phyloP scores from a whole-genome alignment of 2,329 filamentous ascomycete genomes.

The Fusarium euwallaceae region DNA sequence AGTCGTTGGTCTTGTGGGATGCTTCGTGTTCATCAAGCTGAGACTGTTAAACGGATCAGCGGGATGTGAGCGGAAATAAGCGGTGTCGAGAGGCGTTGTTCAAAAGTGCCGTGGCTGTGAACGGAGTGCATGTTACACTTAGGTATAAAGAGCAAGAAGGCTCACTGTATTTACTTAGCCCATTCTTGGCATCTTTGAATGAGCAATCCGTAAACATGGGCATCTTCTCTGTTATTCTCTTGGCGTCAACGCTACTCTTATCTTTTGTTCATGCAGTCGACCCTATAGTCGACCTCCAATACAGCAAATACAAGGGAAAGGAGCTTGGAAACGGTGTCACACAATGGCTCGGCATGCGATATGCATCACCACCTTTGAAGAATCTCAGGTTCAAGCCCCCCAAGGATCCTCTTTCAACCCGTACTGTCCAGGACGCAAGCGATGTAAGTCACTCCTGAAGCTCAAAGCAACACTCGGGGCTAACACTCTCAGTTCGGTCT shows the following conservation, averaged over 20 bases:
- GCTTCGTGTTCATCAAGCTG: neutral
- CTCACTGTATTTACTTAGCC: neutral
- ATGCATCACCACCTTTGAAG: slow-evolving; percentile 77
- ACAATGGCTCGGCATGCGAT: slow-evolving; percentile 82
- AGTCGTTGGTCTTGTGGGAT: neutral
- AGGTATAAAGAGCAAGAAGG: neutral
- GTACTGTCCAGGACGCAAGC: slow-evolving; percentile 65
- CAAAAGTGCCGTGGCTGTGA: neutral
- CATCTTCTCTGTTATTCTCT: neutral
- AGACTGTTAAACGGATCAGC: neutral
- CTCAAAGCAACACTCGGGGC: neutral
- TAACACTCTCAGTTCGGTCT: slow-evolving; percentile 38
- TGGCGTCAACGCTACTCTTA: slow-evolving; percentile 13
- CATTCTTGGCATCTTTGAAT: neutral
- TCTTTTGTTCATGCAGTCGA: slow-evolving; percentile 23
- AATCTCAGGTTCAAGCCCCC: slow-evolving; percentile 76
- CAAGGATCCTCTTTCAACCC: slow-evolving; percentile 66
- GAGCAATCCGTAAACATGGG: slow-evolving; percentile 1
- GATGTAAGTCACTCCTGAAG: slow-evolving; percentile 54
- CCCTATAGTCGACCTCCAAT: slow-evolving; percentile 70
- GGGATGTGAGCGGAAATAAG: neutral
- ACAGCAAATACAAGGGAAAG: slow-evolving; percentile 74
- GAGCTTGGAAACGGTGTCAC: slow-evolving; percentile 69
- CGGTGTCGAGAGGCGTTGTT: neutral
- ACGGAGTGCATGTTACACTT: neutral